Percentiles rank a stretch among this genome's conserved stretches.
Conservation (phyloP, 306 rosid genomes). For the Trichosanthes truncata region DNA sequence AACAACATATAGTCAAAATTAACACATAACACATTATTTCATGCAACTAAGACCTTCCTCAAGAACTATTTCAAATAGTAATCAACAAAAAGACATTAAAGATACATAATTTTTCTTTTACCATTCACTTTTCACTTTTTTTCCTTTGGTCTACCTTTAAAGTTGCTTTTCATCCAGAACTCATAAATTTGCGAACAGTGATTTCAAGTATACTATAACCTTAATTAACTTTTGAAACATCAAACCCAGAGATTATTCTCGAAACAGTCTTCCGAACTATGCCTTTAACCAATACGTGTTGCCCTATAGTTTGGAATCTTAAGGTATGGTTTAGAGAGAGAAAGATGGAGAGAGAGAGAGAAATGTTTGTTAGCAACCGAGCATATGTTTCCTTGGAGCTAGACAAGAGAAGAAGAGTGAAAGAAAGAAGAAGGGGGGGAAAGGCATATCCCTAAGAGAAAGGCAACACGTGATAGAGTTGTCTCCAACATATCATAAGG, state of each 20-base stretch:
- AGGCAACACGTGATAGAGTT: constrained; percentile 14
- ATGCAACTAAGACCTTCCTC: background rate
- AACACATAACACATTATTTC: background rate
- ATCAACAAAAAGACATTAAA: background rate
- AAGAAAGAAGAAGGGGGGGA: background rate
- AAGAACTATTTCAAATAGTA: background rate
- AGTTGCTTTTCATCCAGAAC: background rate
- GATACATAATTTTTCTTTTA: background rate
- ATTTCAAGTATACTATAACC: background rate
- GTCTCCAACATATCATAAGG: background rate
- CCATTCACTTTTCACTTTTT: background rate
- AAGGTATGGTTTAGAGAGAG: background rate
- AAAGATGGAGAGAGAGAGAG: background rate
- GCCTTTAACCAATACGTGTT: too few species aligned
- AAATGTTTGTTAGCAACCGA: background rate
- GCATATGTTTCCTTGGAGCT: constrained; percentile 10
- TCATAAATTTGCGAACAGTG: background rate
- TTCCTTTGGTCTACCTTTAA: background rate
- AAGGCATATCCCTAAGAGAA: constrained; percentile 10
- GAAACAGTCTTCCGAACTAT: background rate
- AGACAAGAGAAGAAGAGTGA: background rate
- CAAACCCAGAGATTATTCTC: background rate
- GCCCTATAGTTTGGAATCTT: background rate
- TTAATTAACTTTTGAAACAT: background rate
- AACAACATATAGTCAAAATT: constrained; percentile 1